Percentiles rank a stretch among this genome's conserved stretches.
Conservation (phyloP, 331 rosid species). For the Saraca asoca region DNA sequence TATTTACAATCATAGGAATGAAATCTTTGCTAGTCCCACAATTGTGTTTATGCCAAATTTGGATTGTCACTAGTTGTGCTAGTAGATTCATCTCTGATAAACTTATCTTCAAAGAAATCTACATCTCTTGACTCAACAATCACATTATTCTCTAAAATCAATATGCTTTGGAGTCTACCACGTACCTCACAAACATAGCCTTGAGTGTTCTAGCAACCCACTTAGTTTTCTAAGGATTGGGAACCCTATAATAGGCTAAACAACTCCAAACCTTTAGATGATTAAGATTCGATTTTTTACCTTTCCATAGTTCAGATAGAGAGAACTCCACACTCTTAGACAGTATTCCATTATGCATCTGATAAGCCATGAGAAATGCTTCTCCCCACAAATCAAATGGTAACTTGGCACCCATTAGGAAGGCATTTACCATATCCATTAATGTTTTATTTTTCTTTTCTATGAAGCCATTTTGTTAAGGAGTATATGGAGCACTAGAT, state of each 20-base stretch:
- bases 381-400: no score
- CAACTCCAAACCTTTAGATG: background rate
- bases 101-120: no score
- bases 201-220: background rate
- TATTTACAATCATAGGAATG: no score
- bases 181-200: background rate
- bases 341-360: background rate
- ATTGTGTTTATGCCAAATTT: no score
- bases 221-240: background rate
- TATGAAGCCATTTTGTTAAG: background rate
- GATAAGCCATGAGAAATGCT: background rate
- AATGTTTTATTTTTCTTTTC: no score
- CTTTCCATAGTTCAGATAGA: background rate
- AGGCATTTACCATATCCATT: background rate
- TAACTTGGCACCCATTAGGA: no score
- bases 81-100: no score
- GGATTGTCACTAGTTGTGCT: no score
- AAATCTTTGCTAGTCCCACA: no score
- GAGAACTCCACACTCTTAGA: background rate
- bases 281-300: background rate
- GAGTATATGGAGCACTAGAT: background rate
- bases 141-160: background rate
- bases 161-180: background rate
- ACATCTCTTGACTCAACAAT: background rate
- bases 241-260: background rate